Evolutionary conservation across 257 asterid genomes (phyloP), one percentile per base, ranked within the genome.

Genomic region (Solanum clarkiae): DNA sequence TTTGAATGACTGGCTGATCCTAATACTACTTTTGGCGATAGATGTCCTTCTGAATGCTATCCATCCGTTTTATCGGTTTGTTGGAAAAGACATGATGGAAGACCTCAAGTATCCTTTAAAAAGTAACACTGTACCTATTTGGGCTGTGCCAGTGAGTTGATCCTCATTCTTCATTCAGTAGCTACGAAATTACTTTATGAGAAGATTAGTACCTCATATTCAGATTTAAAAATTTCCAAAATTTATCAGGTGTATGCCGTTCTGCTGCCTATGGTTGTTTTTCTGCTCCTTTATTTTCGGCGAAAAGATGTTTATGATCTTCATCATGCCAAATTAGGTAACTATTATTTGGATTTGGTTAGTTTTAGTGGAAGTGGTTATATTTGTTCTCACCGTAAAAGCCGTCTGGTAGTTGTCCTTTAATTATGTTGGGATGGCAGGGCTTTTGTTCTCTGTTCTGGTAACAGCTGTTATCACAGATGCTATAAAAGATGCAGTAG

Each of bases 31-130:
- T 70, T 88, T 87, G 54, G 87, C 75, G 24, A 86, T 92, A 80
- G 59, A 86, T 70, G 42, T 55, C 24, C 65, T 86, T 80, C 89
- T 96, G 88, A 91, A 93, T 88, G 17, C 86, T 65, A 89, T 94
- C 85, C 90, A 89, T 86, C 99, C 98, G 17, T 94, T 93, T 84
- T 87, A 93, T 63, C 97, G 98, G 42, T 96, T 92, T 88, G 97
- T 94, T 49, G 97, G 98, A 85, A 92, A 90, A 90, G 98, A 93
- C 87, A 94, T 96, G 99, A 93, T 96, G 96, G 84, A 90, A 70
- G 98, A 93, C 89, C 92, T 96, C 72, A 93, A 89, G 90, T 94
- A 91, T 88, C 99, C 98, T 17, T 65, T 87, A 84, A 92, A 91
- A 85, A 87, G 59, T 84, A 90, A 87, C 82, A 94, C 96, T 1